Conservation (phyloP, 768 basidiomycete species). For the Lactarius indigo region DNA sequence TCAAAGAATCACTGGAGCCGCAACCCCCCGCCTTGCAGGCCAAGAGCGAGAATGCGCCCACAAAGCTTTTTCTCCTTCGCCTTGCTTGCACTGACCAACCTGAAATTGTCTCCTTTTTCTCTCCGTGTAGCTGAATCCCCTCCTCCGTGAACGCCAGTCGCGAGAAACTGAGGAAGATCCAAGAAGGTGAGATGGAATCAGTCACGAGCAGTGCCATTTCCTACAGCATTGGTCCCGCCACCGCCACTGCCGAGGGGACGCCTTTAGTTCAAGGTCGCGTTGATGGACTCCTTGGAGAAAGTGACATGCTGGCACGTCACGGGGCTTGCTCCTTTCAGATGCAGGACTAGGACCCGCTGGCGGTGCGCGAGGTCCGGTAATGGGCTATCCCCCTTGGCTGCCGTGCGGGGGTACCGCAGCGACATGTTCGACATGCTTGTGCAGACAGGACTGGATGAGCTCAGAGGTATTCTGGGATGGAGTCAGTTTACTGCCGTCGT, state of each 20-base stretch:
- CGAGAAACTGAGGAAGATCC: background rate
- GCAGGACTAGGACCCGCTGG: background rate
- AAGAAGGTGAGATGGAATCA: background rate
- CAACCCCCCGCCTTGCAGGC: too few species aligned
- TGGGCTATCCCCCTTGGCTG: constrained; percentile 2
- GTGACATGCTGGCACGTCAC: background rate
- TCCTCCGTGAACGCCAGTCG: background rate
- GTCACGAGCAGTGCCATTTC: background rate
- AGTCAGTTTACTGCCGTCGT: background rate
- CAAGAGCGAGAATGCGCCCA: background rate
- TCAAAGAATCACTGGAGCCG: background rate
- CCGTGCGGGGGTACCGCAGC: background rate
- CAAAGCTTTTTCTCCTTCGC: background rate
- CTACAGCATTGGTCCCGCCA: background rate
- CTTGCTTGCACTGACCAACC: background rate
- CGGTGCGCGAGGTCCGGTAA: constrained; percentile 2
- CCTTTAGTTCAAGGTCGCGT: background rate
- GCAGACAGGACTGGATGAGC: background rate
- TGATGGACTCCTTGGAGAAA: background rate
- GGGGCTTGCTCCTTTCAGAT: background rate
- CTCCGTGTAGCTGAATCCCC: background rate
- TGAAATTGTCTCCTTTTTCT: too few species aligned
- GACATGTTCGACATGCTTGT: background rate
- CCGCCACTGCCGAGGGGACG: too few species aligned
- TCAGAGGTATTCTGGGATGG: constrained; percentile 7